Conservation (phyloP, 257 asterid species). For the Solanum ossicruentum region DNA sequence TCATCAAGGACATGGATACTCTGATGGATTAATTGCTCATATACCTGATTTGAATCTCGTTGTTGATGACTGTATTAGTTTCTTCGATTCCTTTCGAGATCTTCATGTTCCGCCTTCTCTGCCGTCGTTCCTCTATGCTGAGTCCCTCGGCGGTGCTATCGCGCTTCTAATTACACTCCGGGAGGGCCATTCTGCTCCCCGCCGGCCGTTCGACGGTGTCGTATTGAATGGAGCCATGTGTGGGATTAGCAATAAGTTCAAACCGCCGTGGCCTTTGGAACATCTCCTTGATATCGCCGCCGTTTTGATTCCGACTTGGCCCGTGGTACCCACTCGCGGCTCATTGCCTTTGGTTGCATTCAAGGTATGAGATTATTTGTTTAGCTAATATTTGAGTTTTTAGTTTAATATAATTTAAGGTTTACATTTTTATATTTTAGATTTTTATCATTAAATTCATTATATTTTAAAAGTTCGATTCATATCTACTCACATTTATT, state of each 20-base stretch:
- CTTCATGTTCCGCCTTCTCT: slow-evolving; percentile 22
- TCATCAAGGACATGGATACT: slow-evolving; percentile 92
- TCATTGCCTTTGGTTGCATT: slow-evolving; percentile 61
- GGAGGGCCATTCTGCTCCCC: slow-evolving; percentile 40
- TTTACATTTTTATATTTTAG: background rate
- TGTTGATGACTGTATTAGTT: slow-evolving; percentile 62
- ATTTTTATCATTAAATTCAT: background rate
- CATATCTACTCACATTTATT: background rate
- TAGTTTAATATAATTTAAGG: background rate
- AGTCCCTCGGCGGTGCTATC: slow-evolving; percentile 91
- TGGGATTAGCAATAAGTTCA: slow-evolving; percentile 80
- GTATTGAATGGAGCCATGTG: slow-evolving; percentile 95
- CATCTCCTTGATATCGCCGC: slow-evolving; percentile 79
- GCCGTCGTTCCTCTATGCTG: slow-evolving; percentile 70
- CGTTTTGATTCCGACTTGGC: slow-evolving; percentile 59
- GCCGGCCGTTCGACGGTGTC: slow-evolving; percentile 51
- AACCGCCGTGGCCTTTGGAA: slow-evolving; percentile 98
- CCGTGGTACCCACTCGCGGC: slow-evolving; percentile 88
- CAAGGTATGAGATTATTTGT: slow-evolving; percentile 34
- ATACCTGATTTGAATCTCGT: slow-evolving; percentile 64
- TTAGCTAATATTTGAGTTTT: background rate
- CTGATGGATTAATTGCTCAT: slow-evolving; percentile 73
- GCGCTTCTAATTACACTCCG: slow-evolving; percentile 69
- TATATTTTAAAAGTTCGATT: background rate
- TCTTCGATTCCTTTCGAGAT: slow-evolving; percentile 46